Evolutionary conservation across 2,329 filamentous ascomycete species (phyloP).

Genomic region (Fusarium sp.): DNA sequence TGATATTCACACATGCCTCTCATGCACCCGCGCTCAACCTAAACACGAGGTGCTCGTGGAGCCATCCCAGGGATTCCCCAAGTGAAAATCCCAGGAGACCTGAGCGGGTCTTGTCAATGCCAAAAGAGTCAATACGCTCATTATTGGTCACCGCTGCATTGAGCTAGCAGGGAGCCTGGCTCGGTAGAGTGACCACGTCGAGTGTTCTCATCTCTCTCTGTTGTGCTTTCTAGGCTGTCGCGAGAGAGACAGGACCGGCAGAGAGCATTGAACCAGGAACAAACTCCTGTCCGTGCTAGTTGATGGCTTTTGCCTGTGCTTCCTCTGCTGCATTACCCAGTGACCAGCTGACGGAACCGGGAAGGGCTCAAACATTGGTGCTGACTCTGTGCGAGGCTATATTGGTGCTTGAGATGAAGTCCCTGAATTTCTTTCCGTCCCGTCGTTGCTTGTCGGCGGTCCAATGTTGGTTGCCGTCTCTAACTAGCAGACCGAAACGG

Average conservation of each 20-base stretch:
- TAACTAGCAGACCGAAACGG: constrained; percentile 17
- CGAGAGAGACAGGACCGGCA: neutral
- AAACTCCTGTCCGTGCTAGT: constrained; percentile 27
- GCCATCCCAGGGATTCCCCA: constrained; percentile 50
- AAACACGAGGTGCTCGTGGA: constrained; percentile 48
- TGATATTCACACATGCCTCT: constrained; percentile 31
- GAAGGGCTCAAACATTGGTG: constrained; percentile 37
- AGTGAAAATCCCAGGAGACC: constrained; percentile 46
- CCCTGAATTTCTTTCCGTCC: constrained; percentile 39
- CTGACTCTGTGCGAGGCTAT: constrained; percentile 29
- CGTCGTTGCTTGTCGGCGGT: constrained; percentile 14
- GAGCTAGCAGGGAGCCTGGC: constrained; percentile 49
- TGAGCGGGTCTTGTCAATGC: constrained; percentile 49
- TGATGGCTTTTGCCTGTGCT: constrained; percentile 32
- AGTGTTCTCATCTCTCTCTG: constrained; percentile 25
- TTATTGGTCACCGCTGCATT: constrained; percentile 51
- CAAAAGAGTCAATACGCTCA: constrained; percentile 29
- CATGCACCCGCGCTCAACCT: constrained; percentile 36
- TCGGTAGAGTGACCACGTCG: constrained; percentile 32
- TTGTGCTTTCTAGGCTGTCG: constrained; percentile 6
- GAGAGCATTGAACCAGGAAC: constrained; percentile 36
- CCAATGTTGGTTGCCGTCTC: constrained; percentile 27
- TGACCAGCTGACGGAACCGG: constrained; percentile 25
- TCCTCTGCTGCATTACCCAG: constrained; percentile 29
- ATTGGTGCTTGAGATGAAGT: constrained; percentile 24